Evolutionary conservation across 2,329 filamentous ascomycete species (phyloP).

Genomic region (Myriosclerotinia curreyana): DNA sequence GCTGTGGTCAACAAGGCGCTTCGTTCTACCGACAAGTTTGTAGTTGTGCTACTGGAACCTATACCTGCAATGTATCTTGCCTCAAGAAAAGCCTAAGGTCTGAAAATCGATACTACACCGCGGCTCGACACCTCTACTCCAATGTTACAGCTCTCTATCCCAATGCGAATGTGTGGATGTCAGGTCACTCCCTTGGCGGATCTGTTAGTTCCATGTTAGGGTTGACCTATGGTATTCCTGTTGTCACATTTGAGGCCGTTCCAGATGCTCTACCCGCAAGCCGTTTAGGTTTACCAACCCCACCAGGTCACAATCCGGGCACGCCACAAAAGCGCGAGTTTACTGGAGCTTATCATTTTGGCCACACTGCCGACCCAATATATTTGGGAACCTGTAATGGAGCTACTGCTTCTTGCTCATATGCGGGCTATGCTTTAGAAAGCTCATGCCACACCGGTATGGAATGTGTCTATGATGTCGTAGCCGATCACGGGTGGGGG

Average conservation of each 20-base stretch:
- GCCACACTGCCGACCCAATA: slow-evolving; percentile 92
- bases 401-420: slow-evolving; percentile 86
- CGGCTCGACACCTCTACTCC: slow-evolving; percentile 82
- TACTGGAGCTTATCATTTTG: slow-evolving; percentile 85
- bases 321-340: slow-evolving; percentile 67
- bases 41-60: slow-evolving; percentile 83
- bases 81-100: slow-evolving; percentile 69
- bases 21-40: slow-evolving; percentile 90
- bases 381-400: slow-evolving; percentile 93
- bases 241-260: slow-evolving; percentile 90
- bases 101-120: slow-evolving; percentile 89
- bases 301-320: slow-evolving; percentile 71
- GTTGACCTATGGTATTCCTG: slow-evolving; percentile 84
- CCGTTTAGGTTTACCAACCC: slow-evolving; percentile 79
- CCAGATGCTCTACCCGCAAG: slow-evolving; percentile 85
- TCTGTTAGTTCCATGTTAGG: slow-evolving; percentile 85
- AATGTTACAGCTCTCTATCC: slow-evolving; percentile 92
- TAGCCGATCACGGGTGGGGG: slow-evolving; percentile 86
- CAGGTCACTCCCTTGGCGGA: slow-evolving; percentile 89
- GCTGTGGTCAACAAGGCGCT: slow-evolving; percentile 89
- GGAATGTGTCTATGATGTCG: slow-evolving; percentile 89
- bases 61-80: slow-evolving; percentile 90
- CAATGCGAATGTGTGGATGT: slow-evolving; percentile 78
- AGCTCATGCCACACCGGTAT: slow-evolving; percentile 85
- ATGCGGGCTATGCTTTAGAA: slow-evolving; percentile 87